Base-by-base conservation (phyloP, 1,284 basidiomycete species). In the Cronartium ribicola region DNA sequence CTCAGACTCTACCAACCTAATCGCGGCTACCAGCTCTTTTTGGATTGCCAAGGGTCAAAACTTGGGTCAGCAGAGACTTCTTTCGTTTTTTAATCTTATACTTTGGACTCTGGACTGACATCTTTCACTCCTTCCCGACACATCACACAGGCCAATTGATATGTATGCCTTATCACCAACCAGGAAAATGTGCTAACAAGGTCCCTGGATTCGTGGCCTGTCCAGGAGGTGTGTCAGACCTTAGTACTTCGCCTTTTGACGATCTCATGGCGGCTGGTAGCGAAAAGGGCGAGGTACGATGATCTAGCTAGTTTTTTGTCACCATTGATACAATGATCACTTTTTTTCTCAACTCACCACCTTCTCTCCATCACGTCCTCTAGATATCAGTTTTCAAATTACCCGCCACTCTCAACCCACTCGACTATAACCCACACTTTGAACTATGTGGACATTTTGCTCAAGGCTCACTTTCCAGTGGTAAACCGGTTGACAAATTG, bases 31-130 rank as follows among this genome's bases (percentile, higher is more conserved):
- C 13, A 62, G 41, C 6, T 39, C 61, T 2, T 71, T 37, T 62
- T 71, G 68, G 68, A 63, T 71, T 5, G 48, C 89, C 98, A 98
- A 87, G 87, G 95, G 82, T 94, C 96, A 87, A 94, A 93, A 85
- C 86, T 83, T 82, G 74, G 76, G 83, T 79, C 60, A 8, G 36
- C n/a, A 40, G 29, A 62, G 43, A 6, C 22, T n/a, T 40, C 62
- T 40, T 6, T 41, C 46, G 39, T 43, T 43, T 22, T 39, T 64
- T 40, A 41, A 44, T 17, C 13, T 39, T 57, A 1, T 22, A 29
- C 29, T 29, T 29, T 29, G 29, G 29, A 29, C 29, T 29, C 2
- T 29, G 29, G 29, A 29, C 29, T 29, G 29, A 29, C 29, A 29
- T 29, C 29, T 29, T 29, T 29, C 29, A 29, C 29, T 29, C 29